Conservation (phyloP, 148 eudicot genomes). For the Cornus suecica region DNA sequence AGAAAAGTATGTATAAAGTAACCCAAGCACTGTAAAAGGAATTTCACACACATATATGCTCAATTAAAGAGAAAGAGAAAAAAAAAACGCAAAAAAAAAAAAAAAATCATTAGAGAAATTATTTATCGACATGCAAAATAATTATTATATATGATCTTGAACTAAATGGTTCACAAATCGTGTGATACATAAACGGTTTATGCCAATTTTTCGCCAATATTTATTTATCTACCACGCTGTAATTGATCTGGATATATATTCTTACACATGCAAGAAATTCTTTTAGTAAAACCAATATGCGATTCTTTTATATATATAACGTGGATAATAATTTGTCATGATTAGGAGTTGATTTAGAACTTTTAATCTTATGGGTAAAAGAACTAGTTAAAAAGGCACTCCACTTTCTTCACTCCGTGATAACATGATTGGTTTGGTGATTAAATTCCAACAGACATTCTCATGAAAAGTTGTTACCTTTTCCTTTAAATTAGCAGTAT, state of each 20-base stretch:
- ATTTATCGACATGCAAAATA: too few species aligned
- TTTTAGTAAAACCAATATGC: too few species aligned
- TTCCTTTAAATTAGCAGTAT: neutral
- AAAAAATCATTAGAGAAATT: too few species aligned
- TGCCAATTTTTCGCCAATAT: too few species aligned
- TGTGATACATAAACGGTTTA: too few species aligned
- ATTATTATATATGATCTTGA: too few species aligned
- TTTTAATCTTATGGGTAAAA: neutral
- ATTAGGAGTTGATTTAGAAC: constrained; percentile 2
- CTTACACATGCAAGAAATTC: too few species aligned
- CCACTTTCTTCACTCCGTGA: neutral
- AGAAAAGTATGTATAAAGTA: neutral
- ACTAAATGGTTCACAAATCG: too few species aligned
- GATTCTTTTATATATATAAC: too few species aligned
- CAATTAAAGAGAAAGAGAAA: neutral
- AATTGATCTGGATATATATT: too few species aligned
- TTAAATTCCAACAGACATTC: constrained; percentile 6
- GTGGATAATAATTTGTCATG: too few species aligned
- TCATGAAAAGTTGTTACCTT: constrained; percentile 6
- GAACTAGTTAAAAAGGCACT: constrained; percentile 5
- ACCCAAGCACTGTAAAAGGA: constrained; percentile 2
- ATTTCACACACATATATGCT: neutral
- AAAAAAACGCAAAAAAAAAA: neutral
- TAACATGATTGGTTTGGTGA: constrained; percentile 12
- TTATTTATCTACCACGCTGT: too few species aligned